These are phyloP conservation scores for Naganishia liquefaciens DNA, from an alignment of 1,284 basidiomycete genomes.

Conservation along the genomic window DNA sequence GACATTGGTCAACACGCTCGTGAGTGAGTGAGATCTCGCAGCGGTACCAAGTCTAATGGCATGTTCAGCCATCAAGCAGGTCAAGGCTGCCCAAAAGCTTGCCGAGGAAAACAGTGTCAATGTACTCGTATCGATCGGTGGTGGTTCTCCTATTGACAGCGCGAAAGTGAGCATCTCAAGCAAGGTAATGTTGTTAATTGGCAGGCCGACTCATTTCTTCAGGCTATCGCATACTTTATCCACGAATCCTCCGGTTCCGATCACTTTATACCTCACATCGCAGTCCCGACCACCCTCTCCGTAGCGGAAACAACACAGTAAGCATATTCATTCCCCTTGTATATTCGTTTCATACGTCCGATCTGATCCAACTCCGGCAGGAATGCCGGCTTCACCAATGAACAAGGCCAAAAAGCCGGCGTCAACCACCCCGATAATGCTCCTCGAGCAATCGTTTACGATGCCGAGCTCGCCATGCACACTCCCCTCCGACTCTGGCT, in stretches of 20 bases:
- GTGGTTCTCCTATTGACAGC: slow-evolving; percentile 76
- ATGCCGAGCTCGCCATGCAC: slow-evolving; percentile 69
- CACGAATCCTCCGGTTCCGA: slow-evolving; percentile 60
- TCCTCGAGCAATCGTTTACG: slow-evolving; percentile 67
- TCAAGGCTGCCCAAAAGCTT: slow-evolving; percentile 69
- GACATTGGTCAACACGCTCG: slow-evolving; percentile 74
- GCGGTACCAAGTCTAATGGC: not conserved
- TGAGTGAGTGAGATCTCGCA: slow-evolving; percentile 15
- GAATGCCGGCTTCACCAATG: slow-evolving; percentile 72
- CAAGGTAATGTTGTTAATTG: not conserved
- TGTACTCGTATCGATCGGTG: slow-evolving; percentile 71
- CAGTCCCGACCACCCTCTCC: slow-evolving; percentile 77
- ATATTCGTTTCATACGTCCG: not conserved
- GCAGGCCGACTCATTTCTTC: not conserved
- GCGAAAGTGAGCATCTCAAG: slow-evolving; percentile 56
- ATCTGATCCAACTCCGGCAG: slow-evolving; percentile 37
- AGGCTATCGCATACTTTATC: slow-evolving; percentile 63
- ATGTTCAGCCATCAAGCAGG: slow-evolving; percentile 32
- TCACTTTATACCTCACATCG: slow-evolving; percentile 60
- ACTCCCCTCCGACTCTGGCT: slow-evolving; percentile 78
- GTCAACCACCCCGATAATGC: slow-evolving; percentile 62
- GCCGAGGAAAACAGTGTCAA: slow-evolving; percentile 58
- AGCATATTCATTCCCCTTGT: slow-evolving; percentile 35
- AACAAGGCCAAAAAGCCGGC: slow-evolving; percentile 66
- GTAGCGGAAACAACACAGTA: slow-evolving; percentile 69